A percentile compares a stretch with the other conserved stretches of the same genome.
Conservation (phyloP, 2,329 filamentous ascomycete species). For the Aspergillus luchuensis region DNA sequence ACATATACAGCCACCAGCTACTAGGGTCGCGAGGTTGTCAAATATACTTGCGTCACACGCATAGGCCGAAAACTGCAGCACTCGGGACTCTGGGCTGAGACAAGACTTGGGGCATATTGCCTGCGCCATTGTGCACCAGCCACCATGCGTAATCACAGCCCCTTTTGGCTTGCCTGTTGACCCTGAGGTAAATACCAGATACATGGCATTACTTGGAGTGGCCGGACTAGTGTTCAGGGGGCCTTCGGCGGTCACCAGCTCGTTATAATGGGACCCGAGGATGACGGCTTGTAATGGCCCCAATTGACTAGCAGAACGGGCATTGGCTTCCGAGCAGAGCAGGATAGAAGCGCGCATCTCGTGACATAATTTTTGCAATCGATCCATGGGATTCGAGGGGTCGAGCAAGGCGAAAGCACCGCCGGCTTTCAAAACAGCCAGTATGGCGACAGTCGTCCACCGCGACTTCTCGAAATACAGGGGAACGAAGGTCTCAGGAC, state of each 20-base stretch:
- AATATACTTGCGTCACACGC: not conserved
- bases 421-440: not conserved
- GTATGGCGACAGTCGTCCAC: not conserved
- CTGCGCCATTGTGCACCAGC: not conserved
- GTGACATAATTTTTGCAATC: not conserved
- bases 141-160: not conserved
- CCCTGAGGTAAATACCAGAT: not conserved
- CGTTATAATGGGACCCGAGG: not conserved
- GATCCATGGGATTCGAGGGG: not conserved
- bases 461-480: not conserved
- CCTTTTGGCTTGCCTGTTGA: not conserved
- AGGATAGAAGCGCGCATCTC: not conserved
- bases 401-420: not conserved
- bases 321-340: not conserved
- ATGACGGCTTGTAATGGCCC: not conserved
- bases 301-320: rapidly evolving
- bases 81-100: not conserved
- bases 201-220: not conserved
- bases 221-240: not conserved
- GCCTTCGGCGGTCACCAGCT: not conserved
- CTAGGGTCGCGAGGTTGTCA: not conserved
- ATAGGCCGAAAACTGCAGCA: slow-evolving; percentile 2
- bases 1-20: slow-evolving; percentile 1
- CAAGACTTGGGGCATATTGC: not conserved
- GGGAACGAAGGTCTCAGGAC: not conserved